Conservation (phyloP, 345 rosid species). For the Eucalyptus tenuipes region DNA sequence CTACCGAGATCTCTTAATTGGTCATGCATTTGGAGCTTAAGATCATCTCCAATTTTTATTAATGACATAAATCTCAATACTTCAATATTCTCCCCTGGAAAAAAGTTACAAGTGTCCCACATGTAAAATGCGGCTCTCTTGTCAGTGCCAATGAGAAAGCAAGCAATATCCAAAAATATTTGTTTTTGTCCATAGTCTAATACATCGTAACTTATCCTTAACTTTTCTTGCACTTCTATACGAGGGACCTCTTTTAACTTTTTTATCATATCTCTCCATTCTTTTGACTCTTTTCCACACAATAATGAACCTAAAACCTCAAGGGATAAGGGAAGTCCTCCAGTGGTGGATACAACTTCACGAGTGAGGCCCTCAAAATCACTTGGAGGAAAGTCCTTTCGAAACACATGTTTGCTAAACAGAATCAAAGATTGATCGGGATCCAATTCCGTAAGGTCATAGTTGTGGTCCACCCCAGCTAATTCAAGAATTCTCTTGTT, state of each 20-base stretch:
- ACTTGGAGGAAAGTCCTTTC: neutral
- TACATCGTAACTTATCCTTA: neutral
- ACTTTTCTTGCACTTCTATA: neutral
- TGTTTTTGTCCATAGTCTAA: neutral
- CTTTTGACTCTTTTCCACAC: accelerated
- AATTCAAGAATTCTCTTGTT: neutral
- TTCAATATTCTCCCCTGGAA: neutral
- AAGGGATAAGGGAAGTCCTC: neutral
- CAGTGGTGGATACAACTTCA: neutral
- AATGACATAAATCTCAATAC: neutral
- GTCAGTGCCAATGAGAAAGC: no score
- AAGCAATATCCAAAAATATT: neutral
- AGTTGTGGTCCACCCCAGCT: neutral
- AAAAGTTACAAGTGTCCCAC: neutral
- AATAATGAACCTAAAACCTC: neutral
- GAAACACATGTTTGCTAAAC: neutral
- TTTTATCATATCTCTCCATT: neutral
- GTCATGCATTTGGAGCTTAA: neutral
- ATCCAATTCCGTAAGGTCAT: neutral
- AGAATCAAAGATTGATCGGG: accelerated
- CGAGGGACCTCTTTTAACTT: accelerated
- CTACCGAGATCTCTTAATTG: neutral
- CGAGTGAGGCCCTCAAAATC: neutral
- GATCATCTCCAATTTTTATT: neutral
- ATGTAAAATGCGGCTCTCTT: no score